Evolutionary conservation across 441 rosid species (phyloP).

Genomic region (Bruguiera hainesii): DNA sequence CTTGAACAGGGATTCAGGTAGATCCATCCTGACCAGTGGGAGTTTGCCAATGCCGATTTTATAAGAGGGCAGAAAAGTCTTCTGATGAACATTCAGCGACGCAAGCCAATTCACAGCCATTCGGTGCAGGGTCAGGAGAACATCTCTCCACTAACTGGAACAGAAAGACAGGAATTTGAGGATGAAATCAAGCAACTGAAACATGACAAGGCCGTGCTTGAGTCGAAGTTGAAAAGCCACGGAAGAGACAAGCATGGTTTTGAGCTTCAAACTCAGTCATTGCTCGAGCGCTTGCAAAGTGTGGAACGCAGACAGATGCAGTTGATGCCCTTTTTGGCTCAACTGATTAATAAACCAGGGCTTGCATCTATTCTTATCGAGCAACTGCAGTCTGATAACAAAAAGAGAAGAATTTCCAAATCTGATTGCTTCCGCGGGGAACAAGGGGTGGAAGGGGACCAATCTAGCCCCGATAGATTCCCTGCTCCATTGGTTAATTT

Average conservation of each 20-base stretch:
- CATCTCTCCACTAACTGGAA: conserved; percentile 41
- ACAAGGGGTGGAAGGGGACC: conserved; percentile 9
- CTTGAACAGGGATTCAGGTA: conserved; percentile 73
- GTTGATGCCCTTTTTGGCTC: conserved; percentile 40
- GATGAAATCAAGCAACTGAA: conserved; percentile 48
- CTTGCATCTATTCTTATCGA: conserved; percentile 42
- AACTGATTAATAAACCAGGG: conserved; percentile 50
- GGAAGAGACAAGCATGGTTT: conserved; percentile 48
- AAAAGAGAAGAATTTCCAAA: conserved; percentile 58
- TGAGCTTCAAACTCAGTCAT: conserved; percentile 41
- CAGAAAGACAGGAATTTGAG: conserved; percentile 53
- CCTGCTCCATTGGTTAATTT: conserved; percentile 20
- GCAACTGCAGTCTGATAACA: conserved; percentile 33
- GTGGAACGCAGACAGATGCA: conserved; percentile 54
- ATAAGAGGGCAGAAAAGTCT: conserved; percentile 60
- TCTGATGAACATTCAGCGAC: conserved; percentile 68
- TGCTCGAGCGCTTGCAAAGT: conserved; percentile 43
- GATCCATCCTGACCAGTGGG: conserved; percentile 79
- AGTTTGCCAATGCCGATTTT: conserved; percentile 75
- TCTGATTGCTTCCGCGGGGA: conserved; percentile 24
- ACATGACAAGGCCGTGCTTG: conserved; percentile 45
- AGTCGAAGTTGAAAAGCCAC: conserved; percentile 40
- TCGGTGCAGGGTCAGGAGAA: conserved; percentile 48
- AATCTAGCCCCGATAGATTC: conserved; percentile 19
- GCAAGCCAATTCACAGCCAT: conserved; percentile 87